Base-by-base conservation (phyloP, 495 filamentous ascomycete genomes). In the Thermothielavioides terrestris region DNA sequence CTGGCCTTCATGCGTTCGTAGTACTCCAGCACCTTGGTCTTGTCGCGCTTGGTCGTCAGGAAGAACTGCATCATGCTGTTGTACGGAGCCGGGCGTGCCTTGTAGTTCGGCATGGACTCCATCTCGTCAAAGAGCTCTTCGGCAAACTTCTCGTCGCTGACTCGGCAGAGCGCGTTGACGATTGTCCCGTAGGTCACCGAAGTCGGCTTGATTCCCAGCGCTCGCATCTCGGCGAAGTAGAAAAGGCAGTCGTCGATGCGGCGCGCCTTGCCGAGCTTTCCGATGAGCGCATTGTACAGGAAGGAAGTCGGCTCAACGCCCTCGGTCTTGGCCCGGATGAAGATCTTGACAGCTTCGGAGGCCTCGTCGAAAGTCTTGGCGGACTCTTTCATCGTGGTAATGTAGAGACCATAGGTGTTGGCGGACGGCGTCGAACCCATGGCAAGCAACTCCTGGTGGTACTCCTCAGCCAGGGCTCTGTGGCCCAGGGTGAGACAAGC, bases 41-140 rank as follows among this genome's bases (percentile, higher is more conserved):
- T 86, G 66, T 98, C 94, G 15, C 89, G 84, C 77, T 97, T 96
- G 23, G 94, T 96, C 59, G 84, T 90, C 50, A 96, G 79, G 80
- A 97, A 98, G 75, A 94, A 97, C 67, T 98, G 92, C 78, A 98
- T 98, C 79, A 98, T 82, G 62, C 86, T 91, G 72, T 98, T 96
- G 76, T 98, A 98, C 4, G 92, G 92, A 9, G 92, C 92, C 3
- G 94, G 87, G 6, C 92, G 81, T 34, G 92, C 88, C 73, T 97
- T 95, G 81, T 97, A 98, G 73, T 97, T 97, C 32, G 89, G 86
- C 86, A 94, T 94, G 32, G 81, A 82, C 72, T 98, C 92, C 92
- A 98, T 98, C 73, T 98, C 94, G 57, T 96, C 88, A 65, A 98
- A 97, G 58, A 97, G 83, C 67, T 98, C 87, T 61, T 96, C 92